Base-by-base conservation (phyloP, 805 yeast species). In the Diddensiella transvaalensis region DNA sequence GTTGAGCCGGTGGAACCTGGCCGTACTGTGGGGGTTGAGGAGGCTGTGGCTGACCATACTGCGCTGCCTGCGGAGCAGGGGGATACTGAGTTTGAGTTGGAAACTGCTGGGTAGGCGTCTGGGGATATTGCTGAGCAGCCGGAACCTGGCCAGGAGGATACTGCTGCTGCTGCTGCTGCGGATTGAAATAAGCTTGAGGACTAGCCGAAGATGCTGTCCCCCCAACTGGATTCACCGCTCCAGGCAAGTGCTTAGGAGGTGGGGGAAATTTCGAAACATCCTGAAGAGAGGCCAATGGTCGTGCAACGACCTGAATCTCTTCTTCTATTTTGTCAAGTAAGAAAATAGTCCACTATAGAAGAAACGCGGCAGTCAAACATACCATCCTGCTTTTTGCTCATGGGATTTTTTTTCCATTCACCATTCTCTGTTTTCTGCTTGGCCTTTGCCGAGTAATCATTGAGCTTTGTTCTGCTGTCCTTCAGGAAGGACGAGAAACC, bases 221-320 rank as follows among this genome's bases (percentile, higher is more conserved):
- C 13, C 59, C 58, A 8, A 67, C 62, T 17, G 63, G 32, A 8
- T 8, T 8, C 8, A 13, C 32, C 32, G 13, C 13, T 6, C 38
- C 60, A 13, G 66, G 73, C 22, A 61, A 63, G 32, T 78, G 66
- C 44, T 58, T 64, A 0, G 82, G 82, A 1, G 79, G 79, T 8
- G 73, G 65, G 2, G 78, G 77, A 46, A 72, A 65, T 6, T 70
- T 44, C 10, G 50, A 54, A 18, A 74, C 66, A 44, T 69, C 68
- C 29, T 51, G 60, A 40, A 66, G 47, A 3, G 68, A 52, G n/a
- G 60, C 39, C 52, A 66, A 35, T 15, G 71, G 62, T 22, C 65
- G 39, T n/a, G 62, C 60, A 19, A 3, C 22, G 37, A 56, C 48
- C 3, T 24, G 13, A 3, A 24, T 22, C 33, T 48, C 50, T 18